Conservation (phyloP, 73 alveolate species). For the Blepharisma stoltei region DNA sequence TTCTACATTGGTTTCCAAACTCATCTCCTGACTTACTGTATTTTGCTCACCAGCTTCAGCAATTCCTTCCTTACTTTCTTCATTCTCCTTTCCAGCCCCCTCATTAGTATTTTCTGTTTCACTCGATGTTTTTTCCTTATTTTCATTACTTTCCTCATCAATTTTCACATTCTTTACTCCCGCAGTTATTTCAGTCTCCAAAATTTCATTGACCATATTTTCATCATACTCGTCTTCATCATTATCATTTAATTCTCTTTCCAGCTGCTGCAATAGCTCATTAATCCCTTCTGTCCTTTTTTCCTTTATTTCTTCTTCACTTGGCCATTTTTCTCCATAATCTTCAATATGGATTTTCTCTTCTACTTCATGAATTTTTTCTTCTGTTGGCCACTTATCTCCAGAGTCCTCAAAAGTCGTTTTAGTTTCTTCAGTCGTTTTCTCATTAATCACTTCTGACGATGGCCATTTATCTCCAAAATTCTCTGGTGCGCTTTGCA, state of each 20-base stretch:
- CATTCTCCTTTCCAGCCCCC: neutral
- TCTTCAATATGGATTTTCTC: neutral
- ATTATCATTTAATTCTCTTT: neutral
- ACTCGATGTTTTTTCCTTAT: neutral
- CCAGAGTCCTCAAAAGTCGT: neutral
- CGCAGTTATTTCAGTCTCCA: neutral
- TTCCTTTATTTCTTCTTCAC: neutral
- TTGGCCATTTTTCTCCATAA: slow-evolving; percentile 25
- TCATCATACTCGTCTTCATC: slow-evolving; percentile 26
- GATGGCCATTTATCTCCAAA: too few relatives aligned
- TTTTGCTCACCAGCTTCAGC: neutral
- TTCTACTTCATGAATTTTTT: neutral
- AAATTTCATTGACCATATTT: neutral
- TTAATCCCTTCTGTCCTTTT: neutral
- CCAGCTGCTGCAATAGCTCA: neutral
- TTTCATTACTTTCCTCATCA: neutral
- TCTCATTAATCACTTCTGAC: too few relatives aligned
- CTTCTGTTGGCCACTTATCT: slow-evolving; percentile 1
- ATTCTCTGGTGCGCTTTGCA: too few relatives aligned
- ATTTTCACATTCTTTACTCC: neutral
- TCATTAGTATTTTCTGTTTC: neutral
- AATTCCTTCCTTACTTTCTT: neutral
- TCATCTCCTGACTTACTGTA: neutral
- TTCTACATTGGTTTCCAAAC: too few relatives aligned
- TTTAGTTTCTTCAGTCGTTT: too few relatives aligned